phyloP scores from a whole-genome alignment of 208 protist species.

The Angomonas ambiguus region DNA sequence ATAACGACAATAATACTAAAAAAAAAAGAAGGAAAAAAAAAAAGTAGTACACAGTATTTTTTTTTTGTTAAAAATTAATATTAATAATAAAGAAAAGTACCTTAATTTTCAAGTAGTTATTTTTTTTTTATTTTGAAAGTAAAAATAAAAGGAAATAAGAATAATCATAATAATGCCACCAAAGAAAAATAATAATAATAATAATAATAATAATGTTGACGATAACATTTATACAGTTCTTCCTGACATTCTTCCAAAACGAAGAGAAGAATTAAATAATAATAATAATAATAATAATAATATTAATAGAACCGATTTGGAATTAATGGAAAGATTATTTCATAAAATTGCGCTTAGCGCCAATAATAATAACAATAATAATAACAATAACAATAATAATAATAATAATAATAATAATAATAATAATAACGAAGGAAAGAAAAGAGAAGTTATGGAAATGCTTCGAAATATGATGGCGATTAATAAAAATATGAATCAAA shows the following conservation, averaged over 20 bases:
- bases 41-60: no score
- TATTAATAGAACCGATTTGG: not conserved
- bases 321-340: not conserved
- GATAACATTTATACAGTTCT: not conserved
- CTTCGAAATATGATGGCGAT: not conserved
- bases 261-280: not conserved
- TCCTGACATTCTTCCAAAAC: not conserved
- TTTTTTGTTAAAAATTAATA: slow-evolving; percentile 17
- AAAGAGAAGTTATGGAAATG: not conserved
- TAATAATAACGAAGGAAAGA: not conserved
- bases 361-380: slow-evolving; percentile 6
- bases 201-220: slow-evolving; percentile 5
- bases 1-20: no score
- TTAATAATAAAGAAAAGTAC: not conserved
- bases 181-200: not conserved
- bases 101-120: not conserved
- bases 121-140: slow-evolving; percentile 13
- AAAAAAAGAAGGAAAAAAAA: no score
- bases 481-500: not conserved
- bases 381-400: slow-evolving; percentile 4
- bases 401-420: not conserved
- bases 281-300: slow-evolving; percentile 9
- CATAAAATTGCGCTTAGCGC: not conserved
- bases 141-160: slow-evolving; percentile 7
- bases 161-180: not conserved